These are phyloP conservation scores for Chaetomiaceae sp. DNA, from an alignment of 2,329 filamentous ascomycete species.

Conservation along the genomic window DNA sequence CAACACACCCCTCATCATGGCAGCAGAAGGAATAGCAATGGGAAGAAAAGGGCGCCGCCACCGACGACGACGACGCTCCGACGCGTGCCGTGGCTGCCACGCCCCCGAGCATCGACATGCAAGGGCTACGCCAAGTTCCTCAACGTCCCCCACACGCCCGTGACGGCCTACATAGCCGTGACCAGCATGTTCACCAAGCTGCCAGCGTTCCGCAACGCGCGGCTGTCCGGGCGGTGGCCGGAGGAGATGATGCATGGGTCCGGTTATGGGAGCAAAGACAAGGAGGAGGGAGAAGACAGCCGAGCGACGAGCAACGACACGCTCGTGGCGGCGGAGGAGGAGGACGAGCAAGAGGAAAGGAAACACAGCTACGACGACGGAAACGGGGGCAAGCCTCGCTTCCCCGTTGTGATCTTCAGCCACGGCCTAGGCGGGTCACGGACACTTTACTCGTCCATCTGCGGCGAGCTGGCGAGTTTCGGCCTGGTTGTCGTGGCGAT, in stretches of 20 bases:
- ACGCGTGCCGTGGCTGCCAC: conserved; percentile 56
- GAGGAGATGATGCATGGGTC: neutral
- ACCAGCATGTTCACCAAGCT: conserved; percentile 60
- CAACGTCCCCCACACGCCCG: conserved; percentile 41
- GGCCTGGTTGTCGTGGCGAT: conserved; percentile 59
- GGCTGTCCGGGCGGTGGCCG: conserved; percentile 50
- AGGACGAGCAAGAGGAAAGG: conserved; percentile 16
- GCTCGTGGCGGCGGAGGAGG: conserved; percentile 25
- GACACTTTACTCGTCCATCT: conserved; percentile 56
- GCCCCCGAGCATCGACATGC: conserved; percentile 49
- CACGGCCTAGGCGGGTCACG: conserved; percentile 60
- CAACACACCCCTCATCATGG: neutral
- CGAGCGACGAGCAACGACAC: neutral
- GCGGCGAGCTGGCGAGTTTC: conserved; percentile 60
- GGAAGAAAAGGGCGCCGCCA: too few species aligned
- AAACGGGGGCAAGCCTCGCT: too few species aligned
- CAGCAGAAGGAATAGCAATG: too few species aligned
- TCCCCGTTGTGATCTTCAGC: conserved; percentile 60
- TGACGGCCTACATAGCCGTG: conserved; percentile 47
- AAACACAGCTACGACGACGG: conserved; percentile 13
- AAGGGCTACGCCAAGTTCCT: conserved; percentile 59
- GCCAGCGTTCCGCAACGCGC: conserved; percentile 56
- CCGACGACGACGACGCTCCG: conserved; percentile 33
- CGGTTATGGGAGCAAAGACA: neutral
- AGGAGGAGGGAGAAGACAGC: neutral